Base-by-base conservation (phyloP, 495 filamentous ascomycete genomes). In the Xylaria acuta region DNA sequence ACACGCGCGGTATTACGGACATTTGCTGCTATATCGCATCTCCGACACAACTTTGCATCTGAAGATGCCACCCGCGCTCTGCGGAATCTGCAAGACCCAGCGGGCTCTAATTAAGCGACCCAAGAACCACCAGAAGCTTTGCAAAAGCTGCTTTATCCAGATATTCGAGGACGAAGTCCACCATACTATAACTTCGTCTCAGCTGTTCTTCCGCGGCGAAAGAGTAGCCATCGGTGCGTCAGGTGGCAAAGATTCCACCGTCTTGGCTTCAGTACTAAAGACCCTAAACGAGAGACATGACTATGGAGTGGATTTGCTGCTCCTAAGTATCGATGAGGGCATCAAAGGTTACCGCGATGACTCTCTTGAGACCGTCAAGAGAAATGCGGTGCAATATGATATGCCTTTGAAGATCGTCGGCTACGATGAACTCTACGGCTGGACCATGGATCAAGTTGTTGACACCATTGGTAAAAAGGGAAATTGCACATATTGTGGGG, bases 361-460 rank as follows among this genome's bases (percentile, higher is more conserved):
- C 83, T 94, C 92, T 9, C 86, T 99, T 0, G 94, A 98, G 80
- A 97, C 96, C 1, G 96, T 99, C 64, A 97, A 97, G 87, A 85
- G 95, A 73, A 98, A 99, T 77, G 92, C 95, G 2, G 77, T 86
- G 16, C 95, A 98, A 79, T 97, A 97, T 79, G 88, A 90, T 16
- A 95, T 99, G 92, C 89, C 92, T 2, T 84, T 99, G 41, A 91
- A 91, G 75, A 96, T 99, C 59, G 89, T 99, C 34, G 93, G 95
- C 54, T 99, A 99, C 79, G 91, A 89, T 47, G 95, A 98, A 79
- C 86, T 99, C 5, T 99, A 98, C 80, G 96, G 97, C 3, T 99
- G 96, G 96, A 98, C 95, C 12, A 99, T 99, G 96, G 96, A 99
- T 80, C 92, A 98, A 75, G 96, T 99, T 16, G 96, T 99, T 3